Conservation (phyloP, 345 rosid species). For the Zanthoxylum bungeanum region DNA sequence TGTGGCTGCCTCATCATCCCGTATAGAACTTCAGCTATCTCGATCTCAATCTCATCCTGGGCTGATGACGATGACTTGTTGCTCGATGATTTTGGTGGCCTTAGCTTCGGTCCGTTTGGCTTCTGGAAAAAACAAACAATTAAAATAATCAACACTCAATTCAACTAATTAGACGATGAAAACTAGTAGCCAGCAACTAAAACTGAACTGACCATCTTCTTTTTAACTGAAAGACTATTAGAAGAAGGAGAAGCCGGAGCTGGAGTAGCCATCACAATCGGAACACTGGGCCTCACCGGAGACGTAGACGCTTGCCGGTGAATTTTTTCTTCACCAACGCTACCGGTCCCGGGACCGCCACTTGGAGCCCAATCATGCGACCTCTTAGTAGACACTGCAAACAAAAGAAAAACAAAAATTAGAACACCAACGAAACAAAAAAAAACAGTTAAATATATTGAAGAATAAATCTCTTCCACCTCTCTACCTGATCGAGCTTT, state of each 20-base stretch:
- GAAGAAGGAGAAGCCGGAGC: slow-evolving; percentile 67
- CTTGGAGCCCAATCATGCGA: slow-evolving; percentile 82
- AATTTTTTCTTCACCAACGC: slow-evolving; percentile 55
- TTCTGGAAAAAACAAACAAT: slow-evolving; percentile 40
- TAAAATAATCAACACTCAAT: slow-evolving; percentile 6
- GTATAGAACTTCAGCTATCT: slow-evolving; percentile 93
- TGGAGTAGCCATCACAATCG: slow-evolving; percentile 54
- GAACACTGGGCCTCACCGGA: slow-evolving; percentile 63
- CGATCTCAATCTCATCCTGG: slow-evolving; percentile 98
- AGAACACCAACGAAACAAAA: not conserved
- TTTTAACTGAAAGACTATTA: slow-evolving; percentile 68
- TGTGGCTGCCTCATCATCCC: slow-evolving; percentile 91
- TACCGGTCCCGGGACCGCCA: slow-evolving; percentile 44
- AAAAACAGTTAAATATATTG: slow-evolving; percentile 4
- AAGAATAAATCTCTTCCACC: slow-evolving; percentile 52
- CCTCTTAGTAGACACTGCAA: slow-evolving; percentile 83
- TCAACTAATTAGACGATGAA: not conserved
- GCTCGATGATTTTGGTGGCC: slow-evolving; percentile 74
- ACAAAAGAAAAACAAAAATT: not conserved
- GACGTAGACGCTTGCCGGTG: slow-evolving; percentile 79
- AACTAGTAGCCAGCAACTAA: not conserved
- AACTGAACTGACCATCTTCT: slow-evolving; percentile 79
- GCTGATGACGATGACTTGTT: slow-evolving; percentile 53
- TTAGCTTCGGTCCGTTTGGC: slow-evolving; percentile 72
- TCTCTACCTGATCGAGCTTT: slow-evolving; percentile 99